These are phyloP conservation scores for Gnomoniopsis sp. DNA, from an alignment of 2,329 filamentous ascomycete genomes.

Conservation along the genomic window DNA sequence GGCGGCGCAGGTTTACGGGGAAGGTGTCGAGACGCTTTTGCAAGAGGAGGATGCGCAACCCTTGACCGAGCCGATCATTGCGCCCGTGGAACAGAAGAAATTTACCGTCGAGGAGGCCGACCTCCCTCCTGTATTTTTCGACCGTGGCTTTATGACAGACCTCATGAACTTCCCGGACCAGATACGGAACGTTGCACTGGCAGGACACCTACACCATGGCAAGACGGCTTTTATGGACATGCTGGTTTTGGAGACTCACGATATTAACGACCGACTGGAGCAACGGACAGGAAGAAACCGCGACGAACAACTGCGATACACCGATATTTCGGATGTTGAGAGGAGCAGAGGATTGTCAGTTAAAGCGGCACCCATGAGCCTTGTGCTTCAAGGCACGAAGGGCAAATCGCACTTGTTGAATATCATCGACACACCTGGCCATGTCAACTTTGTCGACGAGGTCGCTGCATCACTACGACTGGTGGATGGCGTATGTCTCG, in stretches of 20 bases:
- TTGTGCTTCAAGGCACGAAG: slow-evolving; percentile 82
- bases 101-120: slow-evolving; percentile 92
- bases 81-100: slow-evolving; percentile 90
- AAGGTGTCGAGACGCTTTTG: slow-evolving; percentile 91
- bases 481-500: slow-evolving; percentile 86
- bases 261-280: slow-evolving; percentile 74
- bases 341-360: slow-evolving; percentile 86
- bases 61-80: slow-evolving; percentile 87
- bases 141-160: slow-evolving; percentile 89
- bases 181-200: slow-evolving; percentile 86
- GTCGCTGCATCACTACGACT: slow-evolving; percentile 84
- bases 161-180: slow-evolving; percentile 95
- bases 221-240: slow-evolving; percentile 99
- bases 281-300: slow-evolving; percentile 75
- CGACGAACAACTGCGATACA: slow-evolving; percentile 92
- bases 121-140: slow-evolving; percentile 82
- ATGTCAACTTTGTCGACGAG: slow-evolving; percentile 98
- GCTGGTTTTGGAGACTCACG: slow-evolving; percentile 92
- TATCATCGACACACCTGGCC: slow-evolving; percentile 91
- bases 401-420: slow-evolving; percentile 96
- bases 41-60: slow-evolving; percentile 97
- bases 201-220: slow-evolving; percentile 92
- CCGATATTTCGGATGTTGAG: slow-evolving; percentile 86
- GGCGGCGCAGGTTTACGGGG: slow-evolving; percentile 92
- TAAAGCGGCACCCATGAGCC: slow-evolving; percentile 90